Conservation (phyloP, 208 protist genomes). For the Trypanosoma conorhini region DNA sequence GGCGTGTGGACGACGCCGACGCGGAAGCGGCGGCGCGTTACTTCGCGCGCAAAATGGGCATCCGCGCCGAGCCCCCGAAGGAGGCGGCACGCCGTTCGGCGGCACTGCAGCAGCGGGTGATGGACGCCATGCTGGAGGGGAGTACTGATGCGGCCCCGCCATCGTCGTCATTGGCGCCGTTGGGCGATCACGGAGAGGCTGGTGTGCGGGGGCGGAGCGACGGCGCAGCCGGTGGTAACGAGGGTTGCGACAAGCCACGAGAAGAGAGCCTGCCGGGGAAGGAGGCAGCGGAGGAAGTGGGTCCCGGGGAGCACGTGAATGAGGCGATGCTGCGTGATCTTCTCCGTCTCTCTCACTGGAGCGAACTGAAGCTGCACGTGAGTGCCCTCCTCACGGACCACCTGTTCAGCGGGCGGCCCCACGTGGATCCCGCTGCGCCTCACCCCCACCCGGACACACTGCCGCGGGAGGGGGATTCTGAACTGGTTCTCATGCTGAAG, state of each 20-base stretch:
- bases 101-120: conserved; percentile 50
- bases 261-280: background rate
- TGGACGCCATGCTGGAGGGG: conserved; percentile 26
- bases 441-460: conserved; percentile 89
- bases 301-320: conserved; percentile 47
- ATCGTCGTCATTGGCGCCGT: background rate
- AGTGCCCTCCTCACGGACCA: conserved; percentile 86
- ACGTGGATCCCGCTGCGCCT: conserved; percentile 67
- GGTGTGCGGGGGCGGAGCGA: background rate
- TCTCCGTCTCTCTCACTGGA: conserved; percentile 69
- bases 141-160: background rate
- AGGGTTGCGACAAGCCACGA: background rate
- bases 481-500: conserved; percentile 91
- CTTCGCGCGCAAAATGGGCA: conserved; percentile 53
- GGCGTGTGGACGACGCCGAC: conserved; percentile 60
- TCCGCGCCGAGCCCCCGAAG: background rate
- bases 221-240: background rate
- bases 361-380: conserved; percentile 80
- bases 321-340: conserved; percentile 57
- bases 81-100: conserved; percentile 49
- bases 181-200: background rate
- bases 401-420: conserved; percentile 69
- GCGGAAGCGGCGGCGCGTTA: conserved; percentile 58
- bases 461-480: conserved; percentile 74
- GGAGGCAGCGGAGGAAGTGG: conserved; percentile 13